Base-by-base conservation (phyloP, 441 rosid species). In the Erodium texanum region DNA sequence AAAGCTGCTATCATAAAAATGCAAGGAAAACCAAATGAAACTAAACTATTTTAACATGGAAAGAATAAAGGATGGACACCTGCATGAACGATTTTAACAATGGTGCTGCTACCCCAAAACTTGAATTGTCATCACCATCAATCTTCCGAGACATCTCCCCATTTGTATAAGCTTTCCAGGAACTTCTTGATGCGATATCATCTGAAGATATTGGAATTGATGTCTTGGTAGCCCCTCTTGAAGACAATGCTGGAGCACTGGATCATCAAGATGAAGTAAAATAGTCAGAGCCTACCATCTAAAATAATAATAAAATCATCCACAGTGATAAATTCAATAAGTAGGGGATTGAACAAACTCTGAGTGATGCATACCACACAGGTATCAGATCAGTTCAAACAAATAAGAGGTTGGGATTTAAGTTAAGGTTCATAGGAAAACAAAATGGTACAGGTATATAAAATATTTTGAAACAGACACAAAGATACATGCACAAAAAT, bases 41-140 rank as follows among this genome's bases (percentile, higher is more conserved):
- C 63, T 58, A 58, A 19, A 19, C 14, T 19, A 58, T 36, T 9
- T 12, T 41, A 43, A 14, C 7, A n/a, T 16, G 32, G 54, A 38
- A 34, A 45, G 50, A 16, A 62, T n/a, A 54, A n/a, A 9, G 54
- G 24, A 34, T 14, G 43, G 27, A 16, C 72, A 87, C 99, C 94
- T 89, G 97, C 96, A 94, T 88, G 81, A 94, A 89, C 29, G 99
- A 88, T 82, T 89, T 94, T 38, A 93, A 81, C 76, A 93, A 82
- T 41, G 97, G 95, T 12, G 95, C 74, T 76, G 97, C 93, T 59
- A 88, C 95, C 18, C 96, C 83, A 63, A 85, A 87, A 76, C 88
- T 82, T 5, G 89, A 77, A 77, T 71, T 80, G 58, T 84, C 92
- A 63, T 85, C 90, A 77, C 86, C 79, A 74, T 89, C 85, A 67